Percentiles rank a stretch among this genome's conserved stretches.
Evolutionary conservation across 2,329 filamentous ascomycete genomes (phyloP).

Genomic region (Colletotrichum brevisporum): DNA sequence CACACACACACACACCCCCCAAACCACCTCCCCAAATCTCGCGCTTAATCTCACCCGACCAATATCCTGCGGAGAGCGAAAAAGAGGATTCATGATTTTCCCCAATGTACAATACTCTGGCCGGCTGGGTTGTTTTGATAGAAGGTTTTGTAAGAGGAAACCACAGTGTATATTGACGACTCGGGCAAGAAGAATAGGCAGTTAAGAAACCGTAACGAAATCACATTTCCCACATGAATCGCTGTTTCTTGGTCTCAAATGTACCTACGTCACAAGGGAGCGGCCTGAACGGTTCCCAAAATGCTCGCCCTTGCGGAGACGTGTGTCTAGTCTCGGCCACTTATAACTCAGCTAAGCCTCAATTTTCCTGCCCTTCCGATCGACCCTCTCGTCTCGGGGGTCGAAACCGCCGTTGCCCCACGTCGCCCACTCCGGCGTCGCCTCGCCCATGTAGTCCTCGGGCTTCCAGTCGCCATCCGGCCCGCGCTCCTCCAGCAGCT

Average conservation of each 20-base stretch:
- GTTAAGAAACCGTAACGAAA: slow-evolving; percentile 24
- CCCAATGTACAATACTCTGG: slow-evolving; percentile 58
- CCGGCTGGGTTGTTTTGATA: slow-evolving; percentile 54
- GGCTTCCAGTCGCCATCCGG: slow-evolving; percentile 80
- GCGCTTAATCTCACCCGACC: slow-evolving; percentile 28
- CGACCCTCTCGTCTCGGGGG: slow-evolving; percentile 88
- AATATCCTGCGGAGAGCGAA: slow-evolving; percentile 29
- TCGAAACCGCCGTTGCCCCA: slow-evolving; percentile 98
- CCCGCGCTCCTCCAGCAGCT: slow-evolving; percentile 79
- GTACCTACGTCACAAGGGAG: background rate
- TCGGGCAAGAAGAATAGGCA: slow-evolving; percentile 35
- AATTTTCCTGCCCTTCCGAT: slow-evolving; percentile 83
- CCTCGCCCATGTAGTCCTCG: slow-evolving; percentile 89
- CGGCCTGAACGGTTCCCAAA: background rate
- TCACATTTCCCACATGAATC: slow-evolving; percentile 14
- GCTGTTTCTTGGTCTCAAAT: background rate
- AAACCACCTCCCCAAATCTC: background rate
- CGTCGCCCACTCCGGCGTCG: slow-evolving; percentile 93
- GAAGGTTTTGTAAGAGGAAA: slow-evolving; percentile 57
- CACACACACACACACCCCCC: background rate
- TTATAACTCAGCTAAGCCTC: slow-evolving; percentile 50
- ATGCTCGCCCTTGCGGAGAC: slow-evolving; percentile 9
- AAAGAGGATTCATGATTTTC: slow-evolving; percentile 40
- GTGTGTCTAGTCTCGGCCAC: slow-evolving; percentile 39
- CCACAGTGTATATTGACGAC: slow-evolving; percentile 40